These are phyloP conservation scores for Cyberlindnera sargentensis DNA, from an alignment of 805 yeast genomes.

Conservation along the genomic window DNA sequence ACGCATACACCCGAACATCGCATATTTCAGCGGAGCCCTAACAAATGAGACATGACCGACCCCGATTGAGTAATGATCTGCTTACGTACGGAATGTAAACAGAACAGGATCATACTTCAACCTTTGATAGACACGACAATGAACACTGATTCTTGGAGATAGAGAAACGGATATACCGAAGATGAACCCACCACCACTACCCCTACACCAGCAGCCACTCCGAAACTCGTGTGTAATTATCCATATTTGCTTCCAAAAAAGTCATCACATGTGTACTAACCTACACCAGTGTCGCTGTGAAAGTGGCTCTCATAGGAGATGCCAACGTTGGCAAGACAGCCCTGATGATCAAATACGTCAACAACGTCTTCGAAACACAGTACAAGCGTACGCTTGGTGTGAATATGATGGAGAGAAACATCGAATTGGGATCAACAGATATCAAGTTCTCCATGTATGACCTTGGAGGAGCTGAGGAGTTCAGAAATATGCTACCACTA, in stretches of 20 bases:
- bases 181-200: conserved; percentile 16
- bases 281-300: conserved; percentile 46
- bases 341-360: conserved; percentile 95
- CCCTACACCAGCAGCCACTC: conserved; percentile 15
- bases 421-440: conserved; percentile 76
- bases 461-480: conserved; percentile 91
- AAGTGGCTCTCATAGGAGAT: conserved; percentile 91
- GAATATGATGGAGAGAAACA: conserved; percentile 87
- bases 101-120: too few species aligned
- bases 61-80: neutral
- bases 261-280: too few species aligned
- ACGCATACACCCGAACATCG: neutral
- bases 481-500: conserved; percentile 89
- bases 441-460: conserved; percentile 94
- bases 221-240: conserved; percentile 16
- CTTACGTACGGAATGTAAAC: too few species aligned
- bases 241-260: neutral
- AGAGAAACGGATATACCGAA: too few species aligned
- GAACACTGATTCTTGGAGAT: too few species aligned
- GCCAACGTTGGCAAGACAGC: conserved; percentile 96
- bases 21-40: neutral
- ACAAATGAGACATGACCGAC: neutral
- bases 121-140: too few species aligned
- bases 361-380: conserved; percentile 84
- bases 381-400: conserved; percentile 94